Evolutionary conservation across 1,284 basidiomycete species (phyloP), one percentile per base, ranked within the genome.

Genomic region (Sphagnurus paluster): DNA sequence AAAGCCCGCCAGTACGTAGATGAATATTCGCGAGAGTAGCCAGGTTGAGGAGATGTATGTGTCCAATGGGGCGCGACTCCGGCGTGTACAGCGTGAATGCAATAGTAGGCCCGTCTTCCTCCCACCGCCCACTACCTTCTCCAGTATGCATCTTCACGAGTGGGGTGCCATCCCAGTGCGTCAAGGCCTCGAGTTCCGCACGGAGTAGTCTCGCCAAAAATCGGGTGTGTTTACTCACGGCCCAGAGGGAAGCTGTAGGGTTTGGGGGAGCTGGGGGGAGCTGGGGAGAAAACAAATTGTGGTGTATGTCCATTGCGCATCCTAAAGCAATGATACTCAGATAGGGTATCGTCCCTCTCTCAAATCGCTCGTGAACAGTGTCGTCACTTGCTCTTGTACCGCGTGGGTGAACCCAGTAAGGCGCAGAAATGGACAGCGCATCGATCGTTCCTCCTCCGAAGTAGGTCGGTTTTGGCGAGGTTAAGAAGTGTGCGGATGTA

Each of bases 371-470:
- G 30, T 53, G 51, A 6, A 50, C 30, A 3, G 23, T 7, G n/a
- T 26, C 30, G 3, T 13, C 9, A 21, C 9, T 14, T 5, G 10
- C 7, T n/a, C 33, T 10, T 35, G 42, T 49, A 23, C 51, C 48
- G 30, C 51, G 39, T 11, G 44, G 44, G 40, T 44, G 39, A 19
- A 45, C 39, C 51, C 51, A 53, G 16, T 46, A 53, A 3, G 51
- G 51, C 10, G 44, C 30, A 16, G 48, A 50, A 6, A 53, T 42
- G 2, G 51, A 46, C 16, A 49, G 26, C 1, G 48, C 51, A n/a
- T 53, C 51, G 4, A 53, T 49, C 4, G 48, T 34, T 13, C 51
- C 51, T 7, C 51, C 51, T 5, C 51, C 51, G 39, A 49, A 53
- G 29, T 49, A 53, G 10, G 36, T 29, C 10, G 25, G 16, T 8